Evolutionary conservation across 2,329 filamentous ascomycete genomes (phyloP).

Genomic region (Eutypella sp.): DNA sequence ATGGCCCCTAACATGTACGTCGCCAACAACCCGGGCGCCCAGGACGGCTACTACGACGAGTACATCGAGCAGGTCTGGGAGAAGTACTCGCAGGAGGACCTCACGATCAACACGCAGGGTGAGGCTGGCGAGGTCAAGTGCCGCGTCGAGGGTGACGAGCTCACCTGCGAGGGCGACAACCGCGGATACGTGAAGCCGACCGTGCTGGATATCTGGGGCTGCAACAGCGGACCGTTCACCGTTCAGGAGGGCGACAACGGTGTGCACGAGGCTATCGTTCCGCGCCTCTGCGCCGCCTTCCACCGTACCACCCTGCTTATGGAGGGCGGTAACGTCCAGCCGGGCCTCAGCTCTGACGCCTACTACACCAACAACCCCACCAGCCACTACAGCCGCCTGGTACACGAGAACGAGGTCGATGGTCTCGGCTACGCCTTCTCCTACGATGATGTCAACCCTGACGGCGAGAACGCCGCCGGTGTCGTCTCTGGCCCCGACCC

Average conservation of each 20-base stretch:
- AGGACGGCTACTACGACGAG: constrained; percentile 36
- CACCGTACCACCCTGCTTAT: constrained; percentile 41
- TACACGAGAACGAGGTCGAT: constrained; percentile 57
- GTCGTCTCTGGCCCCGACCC: constrained; percentile 44
- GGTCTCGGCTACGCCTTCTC: constrained; percentile 61
- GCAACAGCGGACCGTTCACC: constrained; percentile 43
- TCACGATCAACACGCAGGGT: constrained; percentile 40
- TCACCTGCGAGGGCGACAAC: constrained; percentile 39
- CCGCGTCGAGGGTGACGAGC: constrained; percentile 27
- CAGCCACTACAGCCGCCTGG: constrained; percentile 54
- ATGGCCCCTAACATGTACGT: constrained; percentile 40
- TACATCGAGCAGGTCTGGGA: constrained; percentile 45
- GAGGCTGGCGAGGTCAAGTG: constrained; percentile 35
- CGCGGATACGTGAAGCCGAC: constrained; percentile 38
- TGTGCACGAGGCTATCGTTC: constrained; percentile 38
- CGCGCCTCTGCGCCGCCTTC: constrained; percentile 48
- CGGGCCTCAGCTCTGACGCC: constrained; percentile 26
- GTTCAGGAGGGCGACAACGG: constrained; percentile 32
- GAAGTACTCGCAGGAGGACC: constrained; percentile 31
- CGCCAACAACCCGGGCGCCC: constrained; percentile 28
- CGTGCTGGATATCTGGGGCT: constrained; percentile 44
- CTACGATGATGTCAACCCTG: constrained; percentile 62
- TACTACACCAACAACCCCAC: constrained; percentile 44
- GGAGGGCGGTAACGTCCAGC: constrained; percentile 42
- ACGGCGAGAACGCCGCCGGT: constrained; percentile 50